Base-by-base conservation (phyloP, 768 basidiomycete genomes). In the Steccherinum ochraceum region DNA sequence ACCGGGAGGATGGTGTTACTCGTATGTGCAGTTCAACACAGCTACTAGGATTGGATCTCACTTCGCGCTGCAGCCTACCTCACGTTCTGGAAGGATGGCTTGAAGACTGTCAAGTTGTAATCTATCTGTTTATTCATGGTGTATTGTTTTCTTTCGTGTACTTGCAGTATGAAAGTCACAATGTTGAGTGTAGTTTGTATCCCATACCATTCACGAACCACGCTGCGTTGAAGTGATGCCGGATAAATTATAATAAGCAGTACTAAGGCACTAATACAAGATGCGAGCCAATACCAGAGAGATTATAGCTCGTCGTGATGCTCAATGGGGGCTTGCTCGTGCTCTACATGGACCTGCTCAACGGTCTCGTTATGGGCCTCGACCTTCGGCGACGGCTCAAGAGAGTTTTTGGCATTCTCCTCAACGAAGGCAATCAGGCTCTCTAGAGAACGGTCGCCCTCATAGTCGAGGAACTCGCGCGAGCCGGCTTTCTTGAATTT, bases 61-160 rank as follows among this genome's bases (percentile, higher is more conserved):
- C 21, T n/a, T 26, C 24, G 2, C 24, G 35, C 39, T 56, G 45
- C 58, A 87, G 91, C 92, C 46, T 94, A 89, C 67, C 81, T 95
- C 69, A 93, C 86, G 25, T 89, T 94, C 78, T 97, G 94, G 94
- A 95, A 89, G 72, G 81, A 97, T 70, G 95, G 96, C 35, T 68
- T 93, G 58, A 91, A 93, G 72, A 77, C 82, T 67, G 64, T 78
- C 53, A 93, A 93, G 68, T 75, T 84, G 56, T 92, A 61, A 64
- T 35, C 12, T 65, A 64, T 57, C 55, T 46, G 25, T 47, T 45
- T 55, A 48, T 21, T 42, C 12, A 44, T 7, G 35, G 21, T 23
- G n/a, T 43, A 43, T 43, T 43, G 16, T 43, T 43, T 43, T n/a
- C n/a, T n/a, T 39, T 39, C 35, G 41, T n/a, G 41, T n/a, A 18